Base-by-base conservation (phyloP, 2,329 filamentous ascomycete genomes). In the Aureobasidium lini region DNA sequence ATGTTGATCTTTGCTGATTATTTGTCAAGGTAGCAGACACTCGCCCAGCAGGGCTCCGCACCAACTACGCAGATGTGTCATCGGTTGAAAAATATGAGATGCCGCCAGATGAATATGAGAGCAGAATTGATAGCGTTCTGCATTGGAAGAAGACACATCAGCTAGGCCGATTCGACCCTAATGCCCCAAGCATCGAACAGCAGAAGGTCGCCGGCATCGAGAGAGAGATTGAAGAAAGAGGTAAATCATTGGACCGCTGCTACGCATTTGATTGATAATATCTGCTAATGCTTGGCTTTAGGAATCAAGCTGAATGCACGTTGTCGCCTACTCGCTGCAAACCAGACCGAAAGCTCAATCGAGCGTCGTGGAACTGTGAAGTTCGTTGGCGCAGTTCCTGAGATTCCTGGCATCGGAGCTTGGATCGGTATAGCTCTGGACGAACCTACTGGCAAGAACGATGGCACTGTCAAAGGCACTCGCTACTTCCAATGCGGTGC, bases 81-180 rank as follows among this genome's bases (percentile, higher is more conserved):
- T 81, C 84, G 9, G 90, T 96, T 5, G 84, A 91, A 60, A 96
- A 96, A 77, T 97, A 94, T 73, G 84, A 88, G 63, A 88, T 99
- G 81, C 89, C 91, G n/a, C 79, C 82, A 56, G 81, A 86, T 52
- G 88, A 92, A 69, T 99, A 99, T 75, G 90, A 91, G 71, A 84
- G 85, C 68, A 90, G 92, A 69, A 79, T 85, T 44, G 90, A 96
- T 74, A 93, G 88, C 3, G 94, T 99, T 13, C 82, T 96, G 28
- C 89, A 92, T 6, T 97, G 91, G 91, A 99, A 99, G 76, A 93
- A 89, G 76, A 79, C 85, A n/a, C 86, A 96, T 73, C 92, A 95
- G 72, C 83, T 97, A n/a, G 94, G 94, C 53, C 89, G 94, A 37
- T 99, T 99, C 75, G 90, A 97, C 70, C 94, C 94, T 11, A 81